Evolutionary conservation across 176 grass and related monocot genomes (phyloP), one percentile per base, ranked within the genome.

Genomic region (Metroxylon sagu): DNA sequence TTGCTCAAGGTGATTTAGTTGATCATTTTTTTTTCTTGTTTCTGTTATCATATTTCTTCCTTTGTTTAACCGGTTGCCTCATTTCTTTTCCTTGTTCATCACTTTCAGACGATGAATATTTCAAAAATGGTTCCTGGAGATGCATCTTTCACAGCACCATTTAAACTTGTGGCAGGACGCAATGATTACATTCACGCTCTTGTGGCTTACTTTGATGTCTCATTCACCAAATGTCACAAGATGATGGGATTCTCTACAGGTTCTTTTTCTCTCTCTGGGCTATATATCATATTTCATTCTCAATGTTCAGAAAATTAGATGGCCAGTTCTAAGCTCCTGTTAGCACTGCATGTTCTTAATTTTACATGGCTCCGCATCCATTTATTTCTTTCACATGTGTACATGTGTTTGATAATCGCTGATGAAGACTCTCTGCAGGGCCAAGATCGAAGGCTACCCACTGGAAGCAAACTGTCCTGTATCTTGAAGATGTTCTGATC

Each of bases 391-490:
- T 31, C 31, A 6, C 58, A 17, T 17, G 18, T 29, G 58, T 60
- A 6, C 58, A 17, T 17, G 18, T 29, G 58, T 27, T 43, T 43
- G 35, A 60, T 60, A 1, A 31, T 29, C 21, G 61, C 18, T 73
- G 4, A 31, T 53, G 59, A 50, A 15, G 78, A 28, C 26, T 59
- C n/a, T 43, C 26, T 64, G 50, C 87, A 98, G 93, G 93, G 3
- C 93, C 93, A 4, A 98, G 84, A 70, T 98, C 87, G 48, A 98
- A 98, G 50, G 60, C 66, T 57, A 92, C 87, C 25, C 87, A 98
- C 76, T 98, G 93, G 93, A 98, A 98, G 76, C 93, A 98, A 76
- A 98, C 87, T 5, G 87, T 98, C 65, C 73, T 98, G 1, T 98
- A 98, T 68, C 84, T 98, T 0, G 93, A 98, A 67, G 93, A 98